Base-by-base conservation (phyloP, 805 yeast genomes). In the Wickerhamiella spandovensis region DNA sequence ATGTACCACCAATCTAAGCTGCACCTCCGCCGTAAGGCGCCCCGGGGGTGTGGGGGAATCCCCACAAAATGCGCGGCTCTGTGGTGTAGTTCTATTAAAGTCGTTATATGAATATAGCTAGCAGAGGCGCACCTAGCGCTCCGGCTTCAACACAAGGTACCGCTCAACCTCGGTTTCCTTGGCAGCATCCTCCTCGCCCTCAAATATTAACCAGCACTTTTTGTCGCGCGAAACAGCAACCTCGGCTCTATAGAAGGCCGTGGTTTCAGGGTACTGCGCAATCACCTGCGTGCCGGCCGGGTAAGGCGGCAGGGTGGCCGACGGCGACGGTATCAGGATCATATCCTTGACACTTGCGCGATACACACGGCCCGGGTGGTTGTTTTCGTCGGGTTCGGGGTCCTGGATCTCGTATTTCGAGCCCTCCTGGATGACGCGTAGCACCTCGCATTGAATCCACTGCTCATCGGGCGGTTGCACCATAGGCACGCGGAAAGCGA, bases 181-280 rank as follows among this genome's bases (percentile, higher is more conserved):
- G 44, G 85, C 89, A 0, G 80, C 95, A 60, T 92, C 98, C 63
- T 92, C 98, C 64, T 92, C 99, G 9, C 97, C 98, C 57, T 90
- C 97, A 61, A 92, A 92, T 60, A 78, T 77, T 50, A 92, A 71
- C 55, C 87, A 69, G 55, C 95, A 90, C 12, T 74, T 76, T 7
- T 45, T 35, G 0, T 89, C 88, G 53, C 78, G 79, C 45, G 77
- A 73, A 0, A 94, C 89, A 22, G 81, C 80, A 2, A 92, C 97
- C 47, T 84, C 85, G 0, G 98, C 99, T 3, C 94, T 86, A 60
- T 92, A 92, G 60, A 92, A 92, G 0, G 97, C 89, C 0, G 98
- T 92, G 0, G 98, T 92, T 58, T 92, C 98, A 1, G 98, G 98
- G 60, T 92, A 92, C 59, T 95, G 74, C 0, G 97, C 98, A 52